Evolutionary conservation across 306 rosid species (phyloP).

Genomic region (Pueraria montana): DNA sequence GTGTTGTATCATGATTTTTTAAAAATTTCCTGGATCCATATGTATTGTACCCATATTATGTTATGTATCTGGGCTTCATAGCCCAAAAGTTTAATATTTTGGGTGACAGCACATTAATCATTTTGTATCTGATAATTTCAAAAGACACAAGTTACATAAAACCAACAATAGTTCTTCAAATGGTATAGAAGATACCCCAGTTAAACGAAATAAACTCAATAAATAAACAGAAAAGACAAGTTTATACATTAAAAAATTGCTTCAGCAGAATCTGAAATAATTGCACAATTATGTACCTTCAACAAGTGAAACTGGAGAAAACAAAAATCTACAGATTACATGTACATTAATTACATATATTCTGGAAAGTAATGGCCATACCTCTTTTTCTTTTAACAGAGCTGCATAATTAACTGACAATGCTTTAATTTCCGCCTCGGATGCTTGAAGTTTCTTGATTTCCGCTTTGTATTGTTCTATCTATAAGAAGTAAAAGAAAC

Average conservation of each 20-base stretch:
- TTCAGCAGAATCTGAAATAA: conserved; percentile 4
- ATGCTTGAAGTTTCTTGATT: conserved; percentile 80
- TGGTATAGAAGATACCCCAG: not conserved
- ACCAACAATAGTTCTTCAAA: conserved; percentile 9
- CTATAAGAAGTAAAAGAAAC: conserved; percentile 50
- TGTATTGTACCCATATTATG: not conserved
- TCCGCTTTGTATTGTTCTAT: conserved; percentile 72
- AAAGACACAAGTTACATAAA: not conserved
- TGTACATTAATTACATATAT: not conserved
- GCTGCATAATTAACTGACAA: conserved; percentile 81
- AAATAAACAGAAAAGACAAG: not conserved
- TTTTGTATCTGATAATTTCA: not conserved
- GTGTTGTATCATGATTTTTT: not conserved
- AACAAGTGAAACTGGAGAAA: conserved; percentile 27
- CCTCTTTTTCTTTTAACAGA: conserved; percentile 83
- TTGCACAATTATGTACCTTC: conserved; percentile 6
- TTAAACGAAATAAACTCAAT: conserved; percentile 9
- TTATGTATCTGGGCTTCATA: not conserved
- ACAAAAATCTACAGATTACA: not conserved
- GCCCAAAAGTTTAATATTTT: not conserved
- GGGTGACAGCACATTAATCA: not conserved
- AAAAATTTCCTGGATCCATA: not conserved
- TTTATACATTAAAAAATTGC: not conserved
- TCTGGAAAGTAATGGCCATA: conserved; percentile 36
- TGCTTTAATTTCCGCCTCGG: conserved; percentile 86